Evolutionary conservation across 2,329 filamentous ascomycete species (phyloP).

Genomic region (Botrytis elliptica): DNA sequence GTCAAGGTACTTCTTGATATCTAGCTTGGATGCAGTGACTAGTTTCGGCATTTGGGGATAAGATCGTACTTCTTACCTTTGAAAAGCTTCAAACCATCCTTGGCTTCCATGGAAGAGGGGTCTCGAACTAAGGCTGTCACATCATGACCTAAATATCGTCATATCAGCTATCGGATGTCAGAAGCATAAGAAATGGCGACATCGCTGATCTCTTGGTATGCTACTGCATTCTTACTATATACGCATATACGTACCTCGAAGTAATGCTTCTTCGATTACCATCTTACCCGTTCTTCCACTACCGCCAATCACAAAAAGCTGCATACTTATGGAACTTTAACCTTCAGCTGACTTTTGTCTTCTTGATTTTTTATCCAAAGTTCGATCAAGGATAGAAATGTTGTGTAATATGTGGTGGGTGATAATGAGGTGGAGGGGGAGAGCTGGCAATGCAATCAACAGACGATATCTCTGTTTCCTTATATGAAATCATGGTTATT

Average conservation of each 20-base stretch:
- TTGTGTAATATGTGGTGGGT: background rate
- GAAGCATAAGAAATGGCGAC: slow-evolving; percentile 10
- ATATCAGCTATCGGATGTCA: slow-evolving; percentile 1
- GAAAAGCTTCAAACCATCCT: slow-evolving; percentile 42
- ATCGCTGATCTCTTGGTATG: background rate
- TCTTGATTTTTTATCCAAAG: background rate
- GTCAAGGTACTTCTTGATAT: background rate
- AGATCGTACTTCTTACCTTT: slow-evolving; percentile 34
- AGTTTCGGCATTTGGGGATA: background rate
- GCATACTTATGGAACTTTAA: slow-evolving; percentile 25
- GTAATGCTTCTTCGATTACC: slow-evolving; percentile 42
- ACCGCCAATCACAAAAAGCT: slow-evolving; percentile 46
- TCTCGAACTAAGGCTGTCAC: slow-evolving; percentile 49
- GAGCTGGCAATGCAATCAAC: background rate
- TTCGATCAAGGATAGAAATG: background rate
- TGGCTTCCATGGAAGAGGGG: slow-evolving; percentile 37
- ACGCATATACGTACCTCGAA: slow-evolving; percentile 17
- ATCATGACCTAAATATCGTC: slow-evolving; percentile 38
- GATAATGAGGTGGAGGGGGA: background rate
- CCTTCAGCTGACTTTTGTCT: background rate
- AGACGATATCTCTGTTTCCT: slow-evolving; percentile 1
- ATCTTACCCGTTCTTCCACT: slow-evolving; percentile 49
- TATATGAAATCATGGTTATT: background rate
- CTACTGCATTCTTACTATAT: slow-evolving; percentile 13
- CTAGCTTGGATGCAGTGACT: background rate